phyloP scores from a whole-genome alignment of 352 stramenopile genomes.

The Globisporangium abappressorium region DNA sequence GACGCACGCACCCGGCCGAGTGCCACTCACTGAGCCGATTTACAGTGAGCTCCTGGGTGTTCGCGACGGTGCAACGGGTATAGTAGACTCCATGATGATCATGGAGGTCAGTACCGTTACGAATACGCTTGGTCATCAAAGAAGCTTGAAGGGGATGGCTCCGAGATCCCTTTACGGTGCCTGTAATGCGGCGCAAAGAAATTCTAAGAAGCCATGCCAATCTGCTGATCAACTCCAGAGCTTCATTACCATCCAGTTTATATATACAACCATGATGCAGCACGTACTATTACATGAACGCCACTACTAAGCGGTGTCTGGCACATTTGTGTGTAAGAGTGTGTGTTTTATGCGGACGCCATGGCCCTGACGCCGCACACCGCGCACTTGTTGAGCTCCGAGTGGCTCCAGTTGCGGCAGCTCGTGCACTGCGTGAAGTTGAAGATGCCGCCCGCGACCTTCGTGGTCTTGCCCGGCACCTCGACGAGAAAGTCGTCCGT shows the following conservation, averaged over 20 bases:
- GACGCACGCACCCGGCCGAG: too few species aligned
- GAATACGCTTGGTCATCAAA: not conserved
- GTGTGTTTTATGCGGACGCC: not conserved
- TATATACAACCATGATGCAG: not conserved
- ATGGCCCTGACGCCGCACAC: not conserved
- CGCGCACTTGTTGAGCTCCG: not conserved
- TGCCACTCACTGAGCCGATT: too few species aligned
- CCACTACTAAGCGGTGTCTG: not conserved
- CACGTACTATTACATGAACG: not conserved
- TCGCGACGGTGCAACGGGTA: too few species aligned
- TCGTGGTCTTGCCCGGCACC: not conserved
- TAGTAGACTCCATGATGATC: too few species aligned
- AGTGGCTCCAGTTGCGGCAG: not conserved
- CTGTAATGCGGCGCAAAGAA: not conserved
- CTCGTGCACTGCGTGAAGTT: not conserved
- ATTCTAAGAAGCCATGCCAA: not conserved
- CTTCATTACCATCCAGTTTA: not conserved
- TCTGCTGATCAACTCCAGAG: not conserved
- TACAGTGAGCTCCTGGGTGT: too few species aligned
- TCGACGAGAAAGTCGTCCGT: constrained; percentile 1
- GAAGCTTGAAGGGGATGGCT: not conserved
- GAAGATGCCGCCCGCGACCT: not conserved
- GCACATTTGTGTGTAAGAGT: not conserved
- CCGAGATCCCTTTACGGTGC: not conserved
- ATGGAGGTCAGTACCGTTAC: not conserved